Base-by-base conservation (phyloP, 2,329 filamentous ascomycete genomes). In the Phyllosticta capitalensis region DNA sequence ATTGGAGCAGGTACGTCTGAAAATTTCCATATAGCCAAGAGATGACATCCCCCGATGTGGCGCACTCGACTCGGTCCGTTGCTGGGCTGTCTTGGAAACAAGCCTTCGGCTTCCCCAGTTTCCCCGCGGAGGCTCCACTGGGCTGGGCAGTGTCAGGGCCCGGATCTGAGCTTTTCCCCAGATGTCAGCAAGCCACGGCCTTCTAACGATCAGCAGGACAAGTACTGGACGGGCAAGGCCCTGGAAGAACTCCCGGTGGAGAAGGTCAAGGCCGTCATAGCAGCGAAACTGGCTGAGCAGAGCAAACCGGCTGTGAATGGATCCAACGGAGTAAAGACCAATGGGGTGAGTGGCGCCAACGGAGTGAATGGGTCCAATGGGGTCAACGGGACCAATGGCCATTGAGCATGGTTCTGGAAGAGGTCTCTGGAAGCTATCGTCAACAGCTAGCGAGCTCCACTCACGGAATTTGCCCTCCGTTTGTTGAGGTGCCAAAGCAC, bases 211-310 rank as follows among this genome's bases (percentile, higher is more conserved):
- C 28, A 55, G 17, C 56, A 75, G 63, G 74, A 76, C 61, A 69
- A 68, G 45, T 74, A 72, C 60, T 90, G 88, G 87, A 88, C 86
- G 0, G 86, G 86, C 0, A 79, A 76, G 65, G 70, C 79, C 28
- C 69, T 85, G 1, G 75, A 78, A 12, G 78, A 87, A 33, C 72
- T 88, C 62, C 84, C 85, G 0, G 78, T 88, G 1, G 72, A 80
- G 33, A 74, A 79, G 64, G 83, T 86, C 7, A 84, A 85, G 69
- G 74, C 76, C 55, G 74, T 82, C 10, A 78, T 80, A 52, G 75
- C 76, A 53, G 64, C 53, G 24, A 59, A 59, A 28, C 28, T 59
- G 26, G 57, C 57, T 52, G 57, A 55, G 57, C 4, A 33, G 51
- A 58, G 49, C 24, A 50, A 49, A 33, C 24, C 30, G 51, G 56